A percentile compares a stretch with the other conserved stretches of the same genome.
phyloP scores from a whole-genome alignment of 2,329 filamentous ascomycete genomes.

The Microsporum audouinii region DNA sequence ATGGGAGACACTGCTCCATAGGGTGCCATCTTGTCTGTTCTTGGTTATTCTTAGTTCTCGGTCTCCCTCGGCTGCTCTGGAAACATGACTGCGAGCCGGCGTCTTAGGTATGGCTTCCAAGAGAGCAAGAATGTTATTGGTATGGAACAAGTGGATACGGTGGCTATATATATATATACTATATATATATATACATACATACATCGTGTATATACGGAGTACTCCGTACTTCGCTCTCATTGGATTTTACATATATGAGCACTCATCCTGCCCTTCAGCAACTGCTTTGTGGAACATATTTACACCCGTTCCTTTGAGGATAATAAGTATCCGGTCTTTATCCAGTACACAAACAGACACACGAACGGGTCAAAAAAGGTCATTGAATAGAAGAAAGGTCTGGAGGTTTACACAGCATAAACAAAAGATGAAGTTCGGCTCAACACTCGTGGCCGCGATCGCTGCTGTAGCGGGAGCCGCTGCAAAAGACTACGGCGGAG shows the following conservation, averaged over 20 bases:
- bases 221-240: background rate
- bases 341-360: background rate
- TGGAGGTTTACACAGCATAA: background rate
- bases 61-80: background rate
- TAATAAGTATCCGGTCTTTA: background rate
- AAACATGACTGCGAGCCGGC: background rate
- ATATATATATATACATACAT: background rate
- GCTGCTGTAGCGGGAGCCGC: constrained; percentile 7
- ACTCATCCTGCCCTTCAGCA: background rate
- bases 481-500: constrained; percentile 25
- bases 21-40: background rate
- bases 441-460: constrained; percentile 3
- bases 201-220: background rate
- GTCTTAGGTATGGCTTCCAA: background rate
- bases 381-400: background rate
- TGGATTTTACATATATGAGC: background rate
- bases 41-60: background rate
- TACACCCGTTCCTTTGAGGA: constrained; percentile 3
- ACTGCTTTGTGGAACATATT: background rate
- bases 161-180: background rate
- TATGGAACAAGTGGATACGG: background rate
- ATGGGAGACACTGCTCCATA: background rate
- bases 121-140: background rate
- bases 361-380: background rate
- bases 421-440: constrained; percentile 9